Conservation (phyloP, 805 yeast species). For the Candida ficus region DNA sequence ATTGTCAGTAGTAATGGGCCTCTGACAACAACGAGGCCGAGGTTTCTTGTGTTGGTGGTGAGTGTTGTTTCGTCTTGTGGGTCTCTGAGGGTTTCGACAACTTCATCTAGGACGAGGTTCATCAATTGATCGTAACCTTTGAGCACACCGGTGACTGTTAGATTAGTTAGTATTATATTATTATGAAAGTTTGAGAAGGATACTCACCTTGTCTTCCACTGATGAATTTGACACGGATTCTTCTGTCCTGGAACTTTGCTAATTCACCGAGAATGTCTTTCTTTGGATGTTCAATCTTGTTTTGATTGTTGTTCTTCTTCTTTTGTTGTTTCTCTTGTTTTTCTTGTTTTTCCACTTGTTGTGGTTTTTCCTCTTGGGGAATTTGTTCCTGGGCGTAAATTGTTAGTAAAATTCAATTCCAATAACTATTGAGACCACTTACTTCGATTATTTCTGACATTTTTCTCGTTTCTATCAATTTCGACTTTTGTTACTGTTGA, state of each 20-base stretch:
- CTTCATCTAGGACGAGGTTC: constrained; percentile 73
- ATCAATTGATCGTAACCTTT: constrained; percentile 81
- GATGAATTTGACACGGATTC: constrained; percentile 70
- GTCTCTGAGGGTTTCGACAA: constrained; percentile 62
- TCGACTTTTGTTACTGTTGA: background rate
- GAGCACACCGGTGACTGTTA: constrained; percentile 56
- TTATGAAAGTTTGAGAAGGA: background rate
- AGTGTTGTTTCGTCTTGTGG: constrained; percentile 54
- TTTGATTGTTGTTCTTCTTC: constrained; percentile 13
- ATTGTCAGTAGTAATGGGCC: constrained; percentile 74
- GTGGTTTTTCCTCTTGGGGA: background rate
- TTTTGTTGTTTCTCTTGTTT: constrained; percentile 5
- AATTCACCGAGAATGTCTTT: constrained; percentile 86
- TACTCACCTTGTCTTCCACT: constrained; percentile 68
- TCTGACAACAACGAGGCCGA: constrained; percentile 80
- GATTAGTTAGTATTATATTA: constrained; percentile 5
- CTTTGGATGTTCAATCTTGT: constrained; percentile 65
- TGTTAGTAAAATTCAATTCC: too few relatives aligned
- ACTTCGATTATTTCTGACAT: constrained; percentile 1
- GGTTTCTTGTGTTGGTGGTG: constrained; percentile 54
- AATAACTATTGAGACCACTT: background rate
- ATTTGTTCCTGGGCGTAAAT: background rate
- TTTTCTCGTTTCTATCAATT: background rate
- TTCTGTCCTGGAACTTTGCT: constrained; percentile 66
- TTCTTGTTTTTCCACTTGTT: constrained; percentile 3